Conservation (phyloP, 495 filamentous ascomycete species). For the Parmelia sp. region DNA sequence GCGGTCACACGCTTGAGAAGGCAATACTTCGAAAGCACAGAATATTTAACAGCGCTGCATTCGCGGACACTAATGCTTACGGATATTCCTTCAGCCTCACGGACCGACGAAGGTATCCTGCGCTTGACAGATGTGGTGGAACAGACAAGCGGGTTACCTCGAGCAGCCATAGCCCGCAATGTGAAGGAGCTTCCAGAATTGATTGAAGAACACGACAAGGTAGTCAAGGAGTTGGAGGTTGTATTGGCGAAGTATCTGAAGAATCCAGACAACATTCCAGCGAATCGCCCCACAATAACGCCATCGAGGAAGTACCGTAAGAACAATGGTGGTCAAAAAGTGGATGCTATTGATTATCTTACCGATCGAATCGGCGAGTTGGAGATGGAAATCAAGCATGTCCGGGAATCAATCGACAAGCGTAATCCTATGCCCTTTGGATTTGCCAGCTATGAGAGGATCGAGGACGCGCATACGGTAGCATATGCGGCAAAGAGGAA, state of each 20-base stretch:
- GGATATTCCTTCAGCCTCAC: slow-evolving; percentile 66
- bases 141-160: slow-evolving; percentile 67
- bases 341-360: slow-evolving; percentile 92
- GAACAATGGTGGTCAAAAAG: slow-evolving; percentile 43
- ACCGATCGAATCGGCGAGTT: slow-evolving; percentile 76
- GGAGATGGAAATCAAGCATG: slow-evolving; percentile 76
- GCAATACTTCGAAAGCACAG: slow-evolving; percentile 75
- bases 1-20: slow-evolving; percentile 63
- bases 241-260: slow-evolving; percentile 84
- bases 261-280: slow-evolving; percentile 73
- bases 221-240: slow-evolving; percentile 74
- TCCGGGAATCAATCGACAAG: slow-evolving; percentile 73
- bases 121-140: slow-evolving; percentile 68
- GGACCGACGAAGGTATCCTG: slow-evolving; percentile 81
- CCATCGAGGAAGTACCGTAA: slow-evolving; percentile 64
- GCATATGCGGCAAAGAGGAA: slow-evolving; percentile 75
- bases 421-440: slow-evolving; percentile 84
- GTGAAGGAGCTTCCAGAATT: slow-evolving; percentile 79
- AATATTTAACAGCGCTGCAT: slow-evolving; percentile 84
- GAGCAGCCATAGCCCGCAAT: slow-evolving; percentile 80
- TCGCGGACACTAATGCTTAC: slow-evolving; percentile 90
- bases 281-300: slow-evolving; percentile 69
- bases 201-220: slow-evolving; percentile 74
- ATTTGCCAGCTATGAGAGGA: slow-evolving; percentile 86
- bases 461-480: slow-evolving; percentile 80